Conservation (phyloP, 768 basidiomycete genomes). For the Candolleomyces eurysporus region DNA sequence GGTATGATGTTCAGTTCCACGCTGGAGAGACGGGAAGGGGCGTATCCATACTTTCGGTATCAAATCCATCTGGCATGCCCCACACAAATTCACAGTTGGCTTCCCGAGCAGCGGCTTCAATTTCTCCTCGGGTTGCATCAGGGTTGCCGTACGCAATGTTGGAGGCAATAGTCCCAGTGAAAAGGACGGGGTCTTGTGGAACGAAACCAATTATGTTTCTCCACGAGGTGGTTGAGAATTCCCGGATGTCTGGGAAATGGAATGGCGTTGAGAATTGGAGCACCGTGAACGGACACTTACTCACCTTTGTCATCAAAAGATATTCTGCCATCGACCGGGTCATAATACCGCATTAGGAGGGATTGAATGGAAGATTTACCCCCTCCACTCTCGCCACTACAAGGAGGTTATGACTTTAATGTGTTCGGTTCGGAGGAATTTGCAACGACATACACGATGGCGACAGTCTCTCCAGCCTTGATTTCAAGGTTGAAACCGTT, state of each 20-base stretch:
- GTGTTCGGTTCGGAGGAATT: not conserved
- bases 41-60: conserved; percentile 75
- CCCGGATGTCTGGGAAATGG: conserved; percentile 68
- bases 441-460: conserved; percentile 73
- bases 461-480: conserved; percentile 82
- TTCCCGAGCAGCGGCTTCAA: conserved; percentile 83
- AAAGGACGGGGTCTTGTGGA: conserved; percentile 90
- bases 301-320: conserved; percentile 84
- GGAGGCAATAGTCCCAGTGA: conserved; percentile 90
- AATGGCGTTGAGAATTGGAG: not conserved
- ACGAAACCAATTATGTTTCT: conserved; percentile 88
- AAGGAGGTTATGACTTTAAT: not conserved
- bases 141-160: conserved; percentile 90
- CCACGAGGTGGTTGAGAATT: conserved; percentile 86
- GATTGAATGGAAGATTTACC: conserved; percentile 94
- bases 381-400: conserved; percentile 86
- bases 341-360: conserved; percentile 85
- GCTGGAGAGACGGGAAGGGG: not conserved
- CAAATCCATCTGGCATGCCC: conserved; percentile 92
- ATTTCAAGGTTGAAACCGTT: conserved; percentile 82
- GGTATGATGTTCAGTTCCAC: conserved; percentile 1
- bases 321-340: conserved; percentile 78
- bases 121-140: conserved; percentile 72
- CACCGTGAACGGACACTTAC: conserved; percentile 13
- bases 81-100: conserved; percentile 97